A percentile compares a stretch with the other conserved stretches of the same genome.
Conservation (phyloP, 2,329 filamentous ascomycete species). For the Stagonosporopsis vannaccii region DNA sequence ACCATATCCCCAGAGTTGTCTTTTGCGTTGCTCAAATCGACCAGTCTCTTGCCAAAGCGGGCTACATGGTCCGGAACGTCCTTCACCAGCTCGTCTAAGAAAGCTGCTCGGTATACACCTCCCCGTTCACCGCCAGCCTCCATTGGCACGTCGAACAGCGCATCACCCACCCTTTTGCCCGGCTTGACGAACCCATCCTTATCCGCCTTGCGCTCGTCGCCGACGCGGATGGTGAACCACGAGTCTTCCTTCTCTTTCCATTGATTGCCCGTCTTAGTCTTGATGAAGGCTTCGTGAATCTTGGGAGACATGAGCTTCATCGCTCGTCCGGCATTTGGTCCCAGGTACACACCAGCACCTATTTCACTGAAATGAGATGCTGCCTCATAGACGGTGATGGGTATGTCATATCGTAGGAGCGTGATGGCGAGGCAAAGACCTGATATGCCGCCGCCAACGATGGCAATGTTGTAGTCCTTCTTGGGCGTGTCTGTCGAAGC, state of each 20-base stretch:
- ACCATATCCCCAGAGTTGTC: slow-evolving; percentile 46
- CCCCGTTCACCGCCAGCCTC: slow-evolving; percentile 36
- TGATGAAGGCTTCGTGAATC: slow-evolving; percentile 50
- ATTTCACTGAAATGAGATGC: slow-evolving; percentile 64
- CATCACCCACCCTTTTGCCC: slow-evolving; percentile 42
- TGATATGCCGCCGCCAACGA: slow-evolving; percentile 67
- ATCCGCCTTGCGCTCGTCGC: slow-evolving; percentile 41
- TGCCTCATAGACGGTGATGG: slow-evolving; percentile 64
- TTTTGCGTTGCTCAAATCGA: slow-evolving; percentile 35
- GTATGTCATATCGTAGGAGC: slow-evolving; percentile 56
- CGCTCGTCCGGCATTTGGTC: slow-evolving; percentile 63
- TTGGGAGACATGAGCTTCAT: slow-evolving; percentile 62
- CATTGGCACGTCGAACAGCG: slow-evolving; percentile 38
- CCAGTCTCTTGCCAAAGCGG: slow-evolving; percentile 54
- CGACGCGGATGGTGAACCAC: slow-evolving; percentile 45
- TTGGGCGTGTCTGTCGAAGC: slow-evolving; percentile 21
- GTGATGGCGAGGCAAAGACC: slow-evolving; percentile 63
- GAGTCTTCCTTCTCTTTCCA: slow-evolving; percentile 30
- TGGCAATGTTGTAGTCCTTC: slow-evolving; percentile 59
- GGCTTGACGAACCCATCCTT: slow-evolving; percentile 37
- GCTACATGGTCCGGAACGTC: slow-evolving; percentile 55
- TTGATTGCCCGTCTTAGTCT: slow-evolving; percentile 51
- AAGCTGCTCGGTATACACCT: slow-evolving; percentile 58
- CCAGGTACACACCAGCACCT: slow-evolving; percentile 65
- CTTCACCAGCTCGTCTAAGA: slow-evolving; percentile 60